These are phyloP conservation scores for Dothideomycetes sp. DNA, from an alignment of 2,329 filamentous ascomycete species.

Conservation along the genomic window DNA sequence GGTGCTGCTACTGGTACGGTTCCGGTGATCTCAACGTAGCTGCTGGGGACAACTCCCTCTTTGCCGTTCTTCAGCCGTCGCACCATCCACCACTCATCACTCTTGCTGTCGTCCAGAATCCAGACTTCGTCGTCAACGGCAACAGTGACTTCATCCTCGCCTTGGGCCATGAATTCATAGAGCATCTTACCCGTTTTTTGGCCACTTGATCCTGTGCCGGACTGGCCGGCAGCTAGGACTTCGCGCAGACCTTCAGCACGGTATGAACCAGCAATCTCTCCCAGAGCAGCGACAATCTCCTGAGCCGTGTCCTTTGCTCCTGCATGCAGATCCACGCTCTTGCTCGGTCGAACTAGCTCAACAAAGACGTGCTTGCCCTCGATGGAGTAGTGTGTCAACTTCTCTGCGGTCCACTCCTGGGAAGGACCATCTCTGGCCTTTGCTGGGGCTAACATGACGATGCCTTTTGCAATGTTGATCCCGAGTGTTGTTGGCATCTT, in stretches of 20 bases:
- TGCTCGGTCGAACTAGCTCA: constrained; percentile 82
- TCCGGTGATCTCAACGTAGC: constrained; percentile 84
- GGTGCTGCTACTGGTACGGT: constrained; percentile 35
- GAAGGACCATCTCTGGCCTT: constrained; percentile 71
- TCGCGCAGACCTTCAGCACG: constrained; percentile 76
- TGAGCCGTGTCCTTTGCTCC: constrained; percentile 93
- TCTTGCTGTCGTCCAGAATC: constrained; percentile 79
- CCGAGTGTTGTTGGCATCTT: constrained; percentile 97
- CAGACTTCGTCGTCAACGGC: constrained; percentile 82
- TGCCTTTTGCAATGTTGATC: constrained; percentile 80
- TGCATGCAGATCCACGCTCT: constrained; percentile 92
- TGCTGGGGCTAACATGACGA: constrained; percentile 84
- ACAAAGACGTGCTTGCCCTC: constrained; percentile 98
- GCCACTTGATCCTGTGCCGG: constrained; percentile 43
- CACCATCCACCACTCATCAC: constrained; percentile 98
- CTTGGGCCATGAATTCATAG: constrained; percentile 95
- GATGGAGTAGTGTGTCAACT: constrained; percentile 93
- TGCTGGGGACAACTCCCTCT: constrained; percentile 92
- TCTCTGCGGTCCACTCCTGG: constrained; percentile 89
- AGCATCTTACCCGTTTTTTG: constrained; percentile 78
- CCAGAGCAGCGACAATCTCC: constrained; percentile 79
- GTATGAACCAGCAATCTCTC: constrained; percentile 78
- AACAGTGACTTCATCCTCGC: constrained; percentile 92
- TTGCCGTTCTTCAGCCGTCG: constrained; percentile 81
- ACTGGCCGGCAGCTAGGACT: constrained; percentile 64